Conservation (phyloP, 2,329 filamentous ascomycete genomes). For the Ceratocystis alfenasii region DNA sequence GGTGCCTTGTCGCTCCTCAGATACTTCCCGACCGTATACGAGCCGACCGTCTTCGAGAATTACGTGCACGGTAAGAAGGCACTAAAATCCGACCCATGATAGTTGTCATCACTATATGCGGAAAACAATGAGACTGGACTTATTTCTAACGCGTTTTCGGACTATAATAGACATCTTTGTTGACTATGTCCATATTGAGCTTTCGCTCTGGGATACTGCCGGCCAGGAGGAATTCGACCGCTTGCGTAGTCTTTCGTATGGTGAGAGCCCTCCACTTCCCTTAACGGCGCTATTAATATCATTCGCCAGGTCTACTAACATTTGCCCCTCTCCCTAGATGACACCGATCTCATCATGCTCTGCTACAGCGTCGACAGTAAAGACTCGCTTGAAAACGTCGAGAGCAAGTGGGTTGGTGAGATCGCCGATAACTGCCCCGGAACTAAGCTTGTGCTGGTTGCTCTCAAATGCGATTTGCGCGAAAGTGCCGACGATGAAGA, state of each 20-base stretch:
- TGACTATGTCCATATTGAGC: constrained; percentile 90
- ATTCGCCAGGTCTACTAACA: not conserved
- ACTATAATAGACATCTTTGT: constrained; percentile 75
- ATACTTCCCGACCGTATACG: constrained; percentile 96
- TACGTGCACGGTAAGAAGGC: constrained; percentile 74
- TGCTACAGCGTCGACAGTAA: constrained; percentile 96
- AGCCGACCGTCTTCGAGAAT: constrained; percentile 97
- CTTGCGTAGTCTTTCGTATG: constrained; percentile 87
- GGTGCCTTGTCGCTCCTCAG: constrained; percentile 33
- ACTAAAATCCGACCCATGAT: not conserved
- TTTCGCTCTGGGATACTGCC: constrained; percentile 96
- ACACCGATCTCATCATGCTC: constrained; percentile 97
- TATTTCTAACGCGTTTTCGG: not conserved
- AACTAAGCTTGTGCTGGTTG: constrained; percentile 88
- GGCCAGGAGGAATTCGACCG: constrained; percentile 99
- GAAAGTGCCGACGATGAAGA: constrained; percentile 63
- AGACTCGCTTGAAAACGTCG: constrained; percentile 94
- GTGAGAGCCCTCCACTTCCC: constrained; percentile 31
- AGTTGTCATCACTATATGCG: not conserved
- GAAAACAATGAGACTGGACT: not conserved
- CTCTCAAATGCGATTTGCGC: constrained; percentile 90
- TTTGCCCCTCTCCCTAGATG: constrained; percentile 36
- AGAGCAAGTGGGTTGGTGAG: constrained; percentile 96
- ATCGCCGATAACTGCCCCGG: constrained; percentile 96
- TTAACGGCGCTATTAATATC: not conserved